Conservation (phyloP, 352 stramenopile genomes). For the Phytophthora cryptogea region DNA sequence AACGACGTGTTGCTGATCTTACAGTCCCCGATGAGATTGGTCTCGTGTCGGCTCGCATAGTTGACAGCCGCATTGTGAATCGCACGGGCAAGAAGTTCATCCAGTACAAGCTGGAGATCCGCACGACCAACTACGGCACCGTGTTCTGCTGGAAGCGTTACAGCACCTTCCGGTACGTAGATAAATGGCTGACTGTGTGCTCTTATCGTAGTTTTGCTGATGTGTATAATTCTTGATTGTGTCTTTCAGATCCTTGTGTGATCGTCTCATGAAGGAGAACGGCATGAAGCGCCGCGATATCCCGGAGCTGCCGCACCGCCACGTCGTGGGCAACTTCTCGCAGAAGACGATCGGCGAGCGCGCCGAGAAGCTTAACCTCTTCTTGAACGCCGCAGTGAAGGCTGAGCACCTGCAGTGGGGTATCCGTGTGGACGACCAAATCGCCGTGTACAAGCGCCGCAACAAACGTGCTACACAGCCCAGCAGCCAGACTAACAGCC, state of each 20-base stretch:
- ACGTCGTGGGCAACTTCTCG: conserved; percentile 86
- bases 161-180: conserved; percentile 81
- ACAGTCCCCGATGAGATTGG: conserved; percentile 84
- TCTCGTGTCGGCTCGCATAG: conserved; percentile 80
- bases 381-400: conserved; percentile 73
- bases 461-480: conserved; percentile 67
- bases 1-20: conserved; percentile 12
- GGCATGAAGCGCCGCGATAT: conserved; percentile 86
- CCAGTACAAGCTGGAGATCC: conserved; percentile 90
- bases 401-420: conserved; percentile 88
- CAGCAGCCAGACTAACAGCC: conserved; percentile 39
- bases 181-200: neutral
- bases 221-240: neutral
- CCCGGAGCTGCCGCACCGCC: conserved; percentile 82
- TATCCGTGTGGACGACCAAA: conserved; percentile 87
- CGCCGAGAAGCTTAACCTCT: conserved; percentile 87
- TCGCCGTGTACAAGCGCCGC: conserved; percentile 89
- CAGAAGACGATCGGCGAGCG: conserved; percentile 81
- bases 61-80: conserved; percentile 86
- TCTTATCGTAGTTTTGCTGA: conserved; percentile 1
- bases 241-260: conserved; percentile 65
- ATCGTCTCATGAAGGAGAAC: conserved; percentile 86
- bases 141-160: conserved; percentile 90
- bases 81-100: conserved; percentile 88
- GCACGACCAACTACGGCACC: conserved; percentile 88